phyloP scores from a whole-genome alignment of 2,329 filamentous ascomycete species.

The Aureobasidium sp. region DNA sequence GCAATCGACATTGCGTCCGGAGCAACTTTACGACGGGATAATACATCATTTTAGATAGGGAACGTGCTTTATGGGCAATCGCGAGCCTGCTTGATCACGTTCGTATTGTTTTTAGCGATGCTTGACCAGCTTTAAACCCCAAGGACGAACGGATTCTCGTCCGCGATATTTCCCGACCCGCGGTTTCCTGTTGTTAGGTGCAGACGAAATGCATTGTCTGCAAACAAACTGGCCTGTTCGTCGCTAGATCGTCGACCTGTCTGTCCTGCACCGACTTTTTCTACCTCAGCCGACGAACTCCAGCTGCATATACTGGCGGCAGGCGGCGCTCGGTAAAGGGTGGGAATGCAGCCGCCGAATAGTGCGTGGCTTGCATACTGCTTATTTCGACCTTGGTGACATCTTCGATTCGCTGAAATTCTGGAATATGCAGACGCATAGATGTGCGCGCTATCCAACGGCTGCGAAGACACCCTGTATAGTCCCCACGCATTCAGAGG shows the following conservation, averaged over 20 bases:
- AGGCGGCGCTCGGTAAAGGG: not conserved
- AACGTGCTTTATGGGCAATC: constrained; percentile 3
- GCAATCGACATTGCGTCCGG: constrained; percentile 1
- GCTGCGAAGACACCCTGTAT: no score
- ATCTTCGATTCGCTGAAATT: no score
- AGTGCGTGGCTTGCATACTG: no score
- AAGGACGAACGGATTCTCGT: not conserved
- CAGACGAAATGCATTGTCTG: not conserved
- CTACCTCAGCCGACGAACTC: no score
- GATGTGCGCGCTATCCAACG: no score
- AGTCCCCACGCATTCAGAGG: no score
- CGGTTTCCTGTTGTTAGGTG: not conserved
- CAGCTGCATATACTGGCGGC: not conserved
- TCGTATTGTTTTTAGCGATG: constrained; percentile 5
- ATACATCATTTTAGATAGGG: constrained; percentile 11
- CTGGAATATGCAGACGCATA: no score
- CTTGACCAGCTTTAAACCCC: not conserved
- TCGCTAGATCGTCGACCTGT: not conserved
- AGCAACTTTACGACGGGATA: not conserved
- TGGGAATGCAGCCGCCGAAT: no score
- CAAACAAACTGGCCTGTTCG: not conserved
- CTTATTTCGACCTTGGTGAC: no score
- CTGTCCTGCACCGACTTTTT: no score
- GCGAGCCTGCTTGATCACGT: constrained; percentile 1
- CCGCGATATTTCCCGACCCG: not conserved